Conservation (phyloP, 2,329 filamentous ascomycete species). For the Aspergillus ochraceus region DNA sequence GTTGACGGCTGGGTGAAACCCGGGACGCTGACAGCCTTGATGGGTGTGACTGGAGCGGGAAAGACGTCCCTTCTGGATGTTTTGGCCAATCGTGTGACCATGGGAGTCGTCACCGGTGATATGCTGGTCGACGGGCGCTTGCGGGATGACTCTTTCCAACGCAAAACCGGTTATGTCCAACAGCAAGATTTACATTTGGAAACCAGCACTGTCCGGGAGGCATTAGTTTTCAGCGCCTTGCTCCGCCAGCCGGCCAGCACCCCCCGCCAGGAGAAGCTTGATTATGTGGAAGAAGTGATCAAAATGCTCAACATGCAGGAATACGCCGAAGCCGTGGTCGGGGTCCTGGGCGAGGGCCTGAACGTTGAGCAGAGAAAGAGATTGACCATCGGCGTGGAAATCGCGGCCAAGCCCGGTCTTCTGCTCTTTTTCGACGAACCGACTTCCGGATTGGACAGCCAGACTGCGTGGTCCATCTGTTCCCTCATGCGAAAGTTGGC, state of each 20-base stretch:
- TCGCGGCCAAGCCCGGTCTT: conserved; percentile 84
- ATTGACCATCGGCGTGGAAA: conserved; percentile 87
- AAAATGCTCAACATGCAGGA: conserved; percentile 84
- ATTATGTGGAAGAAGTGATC: conserved; percentile 85
- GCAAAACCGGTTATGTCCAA: conserved; percentile 59
- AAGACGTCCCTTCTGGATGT: conserved; percentile 88
- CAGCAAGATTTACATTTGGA: conserved; percentile 85
- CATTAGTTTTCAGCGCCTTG: conserved; percentile 78
- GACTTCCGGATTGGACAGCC: conserved; percentile 85
- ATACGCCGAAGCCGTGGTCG: conserved; percentile 84
- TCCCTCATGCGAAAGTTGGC: conserved; percentile 83
- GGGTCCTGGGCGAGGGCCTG: conserved; percentile 75
- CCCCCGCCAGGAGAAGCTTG: conserved; percentile 71
- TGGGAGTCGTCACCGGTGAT: conserved; percentile 81
- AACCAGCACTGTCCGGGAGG: conserved; percentile 83
- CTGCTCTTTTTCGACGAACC: conserved; percentile 91
- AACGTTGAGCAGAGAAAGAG: conserved; percentile 66
- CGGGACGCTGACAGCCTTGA: conserved; percentile 81
- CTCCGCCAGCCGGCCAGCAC: conserved; percentile 78
- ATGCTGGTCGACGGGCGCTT: conserved; percentile 75
- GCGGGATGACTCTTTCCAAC: conserved; percentile 72
- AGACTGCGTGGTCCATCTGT: conserved; percentile 87
- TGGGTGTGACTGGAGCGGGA: conserved; percentile 86
- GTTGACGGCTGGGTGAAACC: conserved; percentile 93
- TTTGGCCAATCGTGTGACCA: conserved; percentile 77